These are phyloP conservation scores for Tolypocladium sp. DNA, from an alignment of 2,329 filamentous ascomycete species.

Conservation along the genomic window DNA sequence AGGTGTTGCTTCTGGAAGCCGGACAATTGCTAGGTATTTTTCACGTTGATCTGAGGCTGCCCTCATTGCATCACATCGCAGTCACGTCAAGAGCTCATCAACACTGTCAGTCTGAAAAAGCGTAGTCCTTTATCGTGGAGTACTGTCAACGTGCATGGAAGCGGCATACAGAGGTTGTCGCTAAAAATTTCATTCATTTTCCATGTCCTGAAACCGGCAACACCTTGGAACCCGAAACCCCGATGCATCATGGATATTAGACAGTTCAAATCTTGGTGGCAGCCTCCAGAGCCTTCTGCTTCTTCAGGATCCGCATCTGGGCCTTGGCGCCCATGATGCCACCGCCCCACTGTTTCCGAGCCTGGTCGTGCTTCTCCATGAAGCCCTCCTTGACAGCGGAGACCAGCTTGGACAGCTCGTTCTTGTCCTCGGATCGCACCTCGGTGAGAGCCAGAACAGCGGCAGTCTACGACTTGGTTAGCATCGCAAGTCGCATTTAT, in stretches of 20 bases:
- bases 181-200: slow-evolving; percentile 31
- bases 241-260: slow-evolving; percentile 30
- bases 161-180: slow-evolving; percentile 16
- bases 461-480: slow-evolving; percentile 57
- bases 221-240: slow-evolving; percentile 29
- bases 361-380: slow-evolving; percentile 88
- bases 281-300: slow-evolving; percentile 84
- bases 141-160: slow-evolving; percentile 3
- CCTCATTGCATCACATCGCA: not conserved
- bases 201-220: slow-evolving; percentile 31
- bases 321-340: slow-evolving; percentile 99
- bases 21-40: not conserved
- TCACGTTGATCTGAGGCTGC: not conserved
- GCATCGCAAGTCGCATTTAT: not conserved
- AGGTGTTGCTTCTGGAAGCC: not conserved
- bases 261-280: slow-evolving; percentile 90
- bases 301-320: slow-evolving; percentile 67
- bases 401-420: slow-evolving; percentile 92
- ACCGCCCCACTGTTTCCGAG: slow-evolving; percentile 93
- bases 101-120: not conserved
- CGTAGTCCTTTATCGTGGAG: not conserved
- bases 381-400: slow-evolving; percentile 97
- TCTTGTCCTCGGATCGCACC: slow-evolving; percentile 97
- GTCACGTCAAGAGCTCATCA: not conserved
- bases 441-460: slow-evolving; percentile 93